Conservation (phyloP, 1,284 basidiomycete genomes). For the Amylostereum chailletii region DNA sequence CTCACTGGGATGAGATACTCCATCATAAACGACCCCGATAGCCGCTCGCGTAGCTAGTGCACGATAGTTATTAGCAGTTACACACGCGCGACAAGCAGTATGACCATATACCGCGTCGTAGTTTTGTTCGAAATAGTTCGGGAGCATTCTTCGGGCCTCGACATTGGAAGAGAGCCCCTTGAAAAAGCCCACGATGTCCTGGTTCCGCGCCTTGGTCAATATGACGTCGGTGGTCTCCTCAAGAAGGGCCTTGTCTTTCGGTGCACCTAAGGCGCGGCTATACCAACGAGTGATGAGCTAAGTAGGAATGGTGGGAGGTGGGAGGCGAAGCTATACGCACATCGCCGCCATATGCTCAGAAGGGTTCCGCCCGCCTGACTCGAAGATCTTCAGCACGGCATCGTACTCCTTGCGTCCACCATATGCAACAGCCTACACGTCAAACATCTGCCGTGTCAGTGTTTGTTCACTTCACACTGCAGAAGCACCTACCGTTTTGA, state of each 20-base stretch:
- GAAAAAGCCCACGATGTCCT: conserved; percentile 57
- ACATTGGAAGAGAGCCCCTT: conserved; percentile 35
- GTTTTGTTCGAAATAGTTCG: conserved; percentile 45
- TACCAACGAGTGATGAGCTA: neutral
- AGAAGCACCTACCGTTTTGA: conserved; percentile 32
- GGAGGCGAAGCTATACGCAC: conserved; percentile 29
- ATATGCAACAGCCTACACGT: conserved; percentile 16
- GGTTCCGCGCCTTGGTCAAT: conserved; percentile 47
- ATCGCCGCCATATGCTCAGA: conserved; percentile 62
- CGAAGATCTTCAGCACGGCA: conserved; percentile 61
- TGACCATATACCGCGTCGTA: conserved; percentile 48
- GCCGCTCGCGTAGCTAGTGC: conserved; percentile 57
- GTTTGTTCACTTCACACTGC: too few relatives aligned
- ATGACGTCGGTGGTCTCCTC: conserved; percentile 55
- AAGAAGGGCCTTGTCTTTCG: conserved; percentile 38
- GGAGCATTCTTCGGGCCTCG: conserved; percentile 31
- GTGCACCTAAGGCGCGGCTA: conserved; percentile 33
- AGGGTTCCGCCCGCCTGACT: conserved; percentile 65
- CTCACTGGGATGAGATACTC: conserved; percentile 41
- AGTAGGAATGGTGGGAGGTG: neutral
- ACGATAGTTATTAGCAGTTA: neutral
- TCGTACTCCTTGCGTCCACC: conserved; percentile 71
- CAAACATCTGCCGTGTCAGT: too few relatives aligned
- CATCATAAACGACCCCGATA: conserved; percentile 61
- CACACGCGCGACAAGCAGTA: neutral